Conservation (phyloP, 2,329 filamentous ascomycete genomes). For the Cyanodermella asteris region DNA sequence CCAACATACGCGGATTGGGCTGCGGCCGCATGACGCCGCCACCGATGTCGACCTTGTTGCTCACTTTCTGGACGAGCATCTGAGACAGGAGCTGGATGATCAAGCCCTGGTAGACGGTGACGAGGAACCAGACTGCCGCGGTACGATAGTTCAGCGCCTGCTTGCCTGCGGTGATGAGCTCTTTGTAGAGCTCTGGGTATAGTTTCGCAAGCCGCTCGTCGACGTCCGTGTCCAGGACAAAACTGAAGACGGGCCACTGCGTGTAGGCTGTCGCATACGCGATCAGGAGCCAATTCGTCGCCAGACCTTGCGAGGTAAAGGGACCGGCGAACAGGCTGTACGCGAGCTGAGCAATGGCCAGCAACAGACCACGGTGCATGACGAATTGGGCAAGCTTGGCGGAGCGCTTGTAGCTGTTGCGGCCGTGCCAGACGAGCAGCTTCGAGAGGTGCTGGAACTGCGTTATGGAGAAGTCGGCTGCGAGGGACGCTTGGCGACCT, state of each 20-base stretch:
- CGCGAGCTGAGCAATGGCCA: slow-evolving; percentile 89
- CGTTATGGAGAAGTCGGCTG: slow-evolving; percentile 89
- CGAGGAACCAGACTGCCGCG: slow-evolving; percentile 91
- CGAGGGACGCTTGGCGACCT: slow-evolving; percentile 79
- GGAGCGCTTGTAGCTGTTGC: slow-evolving; percentile 88
- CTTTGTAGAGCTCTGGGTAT: slow-evolving; percentile 94
- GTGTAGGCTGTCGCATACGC: slow-evolving; percentile 95
- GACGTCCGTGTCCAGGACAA: slow-evolving; percentile 87
- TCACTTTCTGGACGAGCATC: slow-evolving; percentile 66
- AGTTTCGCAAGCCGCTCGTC: slow-evolving; percentile 84
- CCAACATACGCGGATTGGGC: slow-evolving; percentile 44
- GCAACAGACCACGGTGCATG: slow-evolving; percentile 89
- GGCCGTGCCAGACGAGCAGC: slow-evolving; percentile 93
- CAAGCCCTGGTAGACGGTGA: slow-evolving; percentile 84
- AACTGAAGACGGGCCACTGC: slow-evolving; percentile 73
- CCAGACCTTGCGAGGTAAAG: slow-evolving; percentile 85
- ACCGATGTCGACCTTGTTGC: too few relatives aligned
- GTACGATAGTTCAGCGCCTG: slow-evolving; percentile 69
- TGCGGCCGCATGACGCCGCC: slow-evolving; percentile 27
- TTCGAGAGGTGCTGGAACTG: slow-evolving; percentile 92
- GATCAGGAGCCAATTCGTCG: slow-evolving; percentile 91
- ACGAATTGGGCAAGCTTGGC: slow-evolving; percentile 96
- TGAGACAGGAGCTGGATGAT: slow-evolving; percentile 92
- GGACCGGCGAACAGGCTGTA: slow-evolving; percentile 83
- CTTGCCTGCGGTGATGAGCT: slow-evolving; percentile 72